Evolutionary conservation across 139 green algal species (phyloP).

Genomic region (Chlorella ohadii): DNA sequence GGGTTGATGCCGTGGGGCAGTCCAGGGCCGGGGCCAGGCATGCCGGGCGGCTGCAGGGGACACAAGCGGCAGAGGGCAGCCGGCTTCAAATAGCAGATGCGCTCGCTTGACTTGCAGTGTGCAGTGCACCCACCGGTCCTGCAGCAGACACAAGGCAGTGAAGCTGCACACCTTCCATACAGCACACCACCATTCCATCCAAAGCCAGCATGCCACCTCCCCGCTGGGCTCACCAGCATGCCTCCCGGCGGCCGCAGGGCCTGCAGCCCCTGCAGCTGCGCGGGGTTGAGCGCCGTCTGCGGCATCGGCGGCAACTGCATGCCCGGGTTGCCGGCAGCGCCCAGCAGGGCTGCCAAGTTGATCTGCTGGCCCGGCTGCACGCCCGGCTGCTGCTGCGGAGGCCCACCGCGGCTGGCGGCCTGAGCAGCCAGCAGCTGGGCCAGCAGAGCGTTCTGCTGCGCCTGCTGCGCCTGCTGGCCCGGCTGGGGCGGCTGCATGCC

Average conservation of each 20-base stretch:
- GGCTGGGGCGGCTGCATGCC: slow-evolving; percentile 7
- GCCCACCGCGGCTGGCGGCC: neutral
- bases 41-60: slow-evolving; percentile 1
- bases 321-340: neutral
- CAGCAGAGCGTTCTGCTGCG: slow-evolving; percentile 3
- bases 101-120: neutral
- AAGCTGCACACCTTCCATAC: no score
- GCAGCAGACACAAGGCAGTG: neutral
- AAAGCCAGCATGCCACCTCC: no score
- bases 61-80: neutral
- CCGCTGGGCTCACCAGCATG: slow-evolving; percentile 11
- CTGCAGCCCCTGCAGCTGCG: slow-evolving; percentile 30
- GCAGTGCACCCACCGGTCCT: neutral
- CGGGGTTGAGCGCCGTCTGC: slow-evolving; percentile 15
- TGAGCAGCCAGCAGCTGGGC: slow-evolving; percentile 25
- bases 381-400: slow-evolving; percentile 1
- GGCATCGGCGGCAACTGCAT: slow-evolving; percentile 10
- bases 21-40: neutral
- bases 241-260: slow-evolving; percentile 5
- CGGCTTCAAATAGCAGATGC: neutral
- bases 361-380: slow-evolving; percentile 32
- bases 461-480: slow-evolving; percentile 19
- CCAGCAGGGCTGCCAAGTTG: slow-evolving; percentile 28
- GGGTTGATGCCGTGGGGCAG: slow-evolving; percentile 15
- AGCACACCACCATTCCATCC: neutral